Base-by-base conservation (phyloP, 768 basidiomycete species). In the Pholiota microspora region DNA sequence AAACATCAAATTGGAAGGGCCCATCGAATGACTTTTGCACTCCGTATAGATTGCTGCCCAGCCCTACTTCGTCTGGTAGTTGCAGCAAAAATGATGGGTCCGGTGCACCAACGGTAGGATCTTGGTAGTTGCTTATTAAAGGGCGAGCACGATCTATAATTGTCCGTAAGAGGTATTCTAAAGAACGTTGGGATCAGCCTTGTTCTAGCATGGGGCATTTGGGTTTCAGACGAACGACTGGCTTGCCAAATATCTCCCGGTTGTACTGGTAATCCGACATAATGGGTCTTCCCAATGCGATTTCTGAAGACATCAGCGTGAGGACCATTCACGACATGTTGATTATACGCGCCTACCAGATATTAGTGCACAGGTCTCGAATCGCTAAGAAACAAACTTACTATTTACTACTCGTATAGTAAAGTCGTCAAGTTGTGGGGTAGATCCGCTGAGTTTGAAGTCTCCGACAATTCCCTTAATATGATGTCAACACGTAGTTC, bases 11-110 rank as follows among this genome's bases (percentile, higher is more conserved):
- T 54, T 89, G 83, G 73, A 96, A 98, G 25, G 81, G 75, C 1
- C 91, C 93, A 9, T 92, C 86, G 57, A 89, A 93, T 4, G 76
- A 76, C 66, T 94, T 95, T 69, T 98, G 95, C 45, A 95, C 79
- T 9, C 89, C 94, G 64, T 79, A 94, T 24, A 97, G 76, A 64
- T 94, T 96, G 68, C 88, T 88, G 36, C 78, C 81, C 10, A 79
- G 77, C 51, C 84, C 78, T 7, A 83, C 74, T 45, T 92, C 87
- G 62, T 97, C 86, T 2, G 90, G 79, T 2, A 97, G 73, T 35
- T 85, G 85, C 8, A 95, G 77, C 12, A 89, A 68, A 61, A 86
- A 89, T 2, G 94, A 88, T 1, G 95, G 87, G 62, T 95, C 91
- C 0, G 95, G 95, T 1, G 70, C 60, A 5, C 76, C 78, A 7